phyloP scores from a whole-genome alignment of 106 monocot species.

The Dioscorea alata region DNA sequence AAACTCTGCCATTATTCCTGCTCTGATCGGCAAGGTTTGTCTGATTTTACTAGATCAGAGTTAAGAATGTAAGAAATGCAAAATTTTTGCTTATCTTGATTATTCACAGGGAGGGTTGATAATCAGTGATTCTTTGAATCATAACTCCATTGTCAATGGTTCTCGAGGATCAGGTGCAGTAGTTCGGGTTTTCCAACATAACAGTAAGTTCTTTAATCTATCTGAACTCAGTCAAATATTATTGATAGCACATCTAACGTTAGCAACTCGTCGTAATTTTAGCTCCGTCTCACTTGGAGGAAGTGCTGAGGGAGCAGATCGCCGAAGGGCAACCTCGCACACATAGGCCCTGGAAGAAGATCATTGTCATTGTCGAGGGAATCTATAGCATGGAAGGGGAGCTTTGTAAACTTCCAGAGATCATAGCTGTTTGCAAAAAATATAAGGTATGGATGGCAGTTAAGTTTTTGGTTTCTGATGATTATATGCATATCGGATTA shows the following conservation, averaged over 20 bases:
- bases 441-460: slow-evolving; percentile 58
- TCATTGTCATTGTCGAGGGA: slow-evolving; percentile 94
- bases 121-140: slow-evolving; percentile 94
- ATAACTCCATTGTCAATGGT: slow-evolving; percentile 98
- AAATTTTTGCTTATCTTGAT: slow-evolving; percentile 1
- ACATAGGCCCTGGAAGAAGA: slow-evolving; percentile 96
- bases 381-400: slow-evolving; percentile 99
- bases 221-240: neutral
- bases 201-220: slow-evolving; percentile 40
- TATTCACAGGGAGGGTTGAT: slow-evolving; percentile 76
- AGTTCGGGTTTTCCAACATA: slow-evolving; percentile 94
- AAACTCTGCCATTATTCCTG: slow-evolving; percentile 93
- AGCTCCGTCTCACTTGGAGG: slow-evolving; percentile 94
- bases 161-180: slow-evolving; percentile 94
- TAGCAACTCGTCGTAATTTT: slow-evolving; percentile 6
- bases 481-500: neutral
- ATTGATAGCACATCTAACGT: neutral
- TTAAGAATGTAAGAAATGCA: neutral
- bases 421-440: slow-evolving; percentile 95
- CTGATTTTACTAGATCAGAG: neutral
- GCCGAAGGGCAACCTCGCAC: slow-evolving; percentile 92
- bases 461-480: too few species aligned
- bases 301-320: slow-evolving; percentile 92
- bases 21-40: slow-evolving; percentile 73
- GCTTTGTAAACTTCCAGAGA: slow-evolving; percentile 95